Evolutionary conservation across 1,284 basidiomycete genomes (phyloP).

Genomic region (Ganoderma lingzhi): DNA sequence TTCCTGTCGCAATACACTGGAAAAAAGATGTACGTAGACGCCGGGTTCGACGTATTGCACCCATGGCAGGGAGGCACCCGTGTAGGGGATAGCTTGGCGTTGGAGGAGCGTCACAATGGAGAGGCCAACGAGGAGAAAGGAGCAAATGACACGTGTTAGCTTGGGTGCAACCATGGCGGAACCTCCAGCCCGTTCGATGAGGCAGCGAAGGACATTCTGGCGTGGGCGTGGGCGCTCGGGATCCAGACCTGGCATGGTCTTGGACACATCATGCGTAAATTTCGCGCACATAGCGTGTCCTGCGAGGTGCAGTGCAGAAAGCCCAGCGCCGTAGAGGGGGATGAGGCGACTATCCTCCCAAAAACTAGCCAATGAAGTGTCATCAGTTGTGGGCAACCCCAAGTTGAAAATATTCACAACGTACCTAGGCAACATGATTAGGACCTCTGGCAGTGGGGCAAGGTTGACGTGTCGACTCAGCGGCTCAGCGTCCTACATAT

Average conservation of each 20-base stretch:
- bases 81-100: conserved; percentile 6
- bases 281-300: conserved; percentile 17
- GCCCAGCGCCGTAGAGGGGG: conserved; percentile 3
- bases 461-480: neutral
- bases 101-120: conserved; percentile 29
- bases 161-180: conserved; percentile 38
- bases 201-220: neutral
- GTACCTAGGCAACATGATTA: neutral
- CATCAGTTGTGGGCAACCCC: no score
- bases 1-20: neutral
- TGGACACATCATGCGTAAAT: neutral
- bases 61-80: conserved; percentile 20
- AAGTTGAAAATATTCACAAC: neutral
- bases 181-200: conserved; percentile 34
- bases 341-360: conserved; percentile 1
- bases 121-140: conserved; percentile 37
- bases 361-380: neutral
- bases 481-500: neutral
- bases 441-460: neutral
- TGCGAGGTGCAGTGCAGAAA: conserved; percentile 32
- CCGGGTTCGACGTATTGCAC: conserved; percentile 43
- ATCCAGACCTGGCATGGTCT: neutral
- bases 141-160: conserved; percentile 35
- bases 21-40: conserved; percentile 41
- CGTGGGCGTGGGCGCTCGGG: neutral